Evolutionary conservation across 2,329 filamentous ascomycete species (phyloP), one percentile per base, ranked within the genome.

Genomic region (Colletotrichum tofieldiae): DNA sequence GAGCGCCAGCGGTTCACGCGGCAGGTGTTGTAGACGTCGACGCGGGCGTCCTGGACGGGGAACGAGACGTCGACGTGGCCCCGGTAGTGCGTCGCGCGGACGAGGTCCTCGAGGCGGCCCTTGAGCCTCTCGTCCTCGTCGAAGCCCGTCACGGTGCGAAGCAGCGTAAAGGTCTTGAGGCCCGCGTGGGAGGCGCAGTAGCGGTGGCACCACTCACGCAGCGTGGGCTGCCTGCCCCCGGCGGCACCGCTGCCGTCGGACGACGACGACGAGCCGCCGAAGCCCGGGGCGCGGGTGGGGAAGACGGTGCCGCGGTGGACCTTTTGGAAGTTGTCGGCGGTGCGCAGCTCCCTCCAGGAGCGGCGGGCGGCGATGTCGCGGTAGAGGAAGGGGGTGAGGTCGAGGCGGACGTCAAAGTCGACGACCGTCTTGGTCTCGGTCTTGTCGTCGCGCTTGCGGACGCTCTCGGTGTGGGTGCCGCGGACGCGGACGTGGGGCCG

Each of bases 51-150:
- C 41, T 87, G 85, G 14, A 88, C 83, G 0, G 90, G 90, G 76
- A 94, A 92, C 0, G 83, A 81, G 64, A 95, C 85, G 20, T 80
- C 74, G 29, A 93, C 79, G 65, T 86, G 82, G 8, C 93, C 93
- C 35, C 88, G 87, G 82, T 95, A 95, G 78, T 91, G 90, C 5
- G 92, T 93, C 23, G 85, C 83, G 41, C 88, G 85, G 23, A 94
- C 87, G 2, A 93, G 80, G n/a, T 79, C 82, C 68, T 86, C 84
- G 26, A 94, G 80, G 8, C 87, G 84, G 20, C 81, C 77, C 54
- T 84, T 82, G 32, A 75, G 67, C 26, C 94, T 80, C 55, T 81
- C 79, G 1, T 84, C 83, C 67, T 87, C 84, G 77, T 94, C 89
- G 78, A 93, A 88, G 29, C 92, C 92, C 0, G 84, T 79, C 60